Evolutionary conservation across 2,329 filamentous ascomycete genomes (phyloP), one percentile per base, ranked within the genome.

Genomic region (Tolypocladium pustulatum): DNA sequence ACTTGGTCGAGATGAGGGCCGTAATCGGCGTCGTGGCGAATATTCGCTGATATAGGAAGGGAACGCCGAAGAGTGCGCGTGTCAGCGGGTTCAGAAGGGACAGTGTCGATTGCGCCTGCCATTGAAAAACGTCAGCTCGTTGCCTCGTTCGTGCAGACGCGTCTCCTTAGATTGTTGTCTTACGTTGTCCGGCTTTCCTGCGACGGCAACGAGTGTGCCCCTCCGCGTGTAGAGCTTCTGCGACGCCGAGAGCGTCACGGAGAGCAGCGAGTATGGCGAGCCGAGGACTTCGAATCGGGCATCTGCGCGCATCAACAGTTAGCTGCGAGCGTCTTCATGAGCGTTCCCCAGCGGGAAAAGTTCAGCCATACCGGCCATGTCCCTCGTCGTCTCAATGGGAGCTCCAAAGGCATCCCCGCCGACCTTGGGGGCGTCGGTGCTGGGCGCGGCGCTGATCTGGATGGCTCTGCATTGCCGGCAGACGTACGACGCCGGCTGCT

Each of bases 201-300:
- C 90, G 60, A 97, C 83, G 54, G 88, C 92, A 57, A 97, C 90
- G 56, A 99, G 79, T 1, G 93, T 96, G 57, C 95, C 95, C 67
- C 91, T 86, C 65, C 93, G 84, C 27, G 94, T 97, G 74, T 94
- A 97, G 55, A 99, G 85, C 67, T 89, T 88, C 73, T 97, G 93
- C 37, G 93, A 97, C 49, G 94, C 90, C 40, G 94, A 95, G 57
- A 99, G 83, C 9, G 88, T 90, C 64, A 96, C 92, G 27, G 93
- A 97, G 65, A 99, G 86, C 63, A 99, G 85, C 58, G 94, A 97
- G 74, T 94, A 94, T 1, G 93, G 91, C 30, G 90, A 84, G 62
- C 94, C 94, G 63, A 99, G 79, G 54, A 97, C 91, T 74, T 97
- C 91, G 73, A 99, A 99, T 59, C 87, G 86, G 58, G 94, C 94